Conservation (phyloP, 371 early-diverging fungal species). For the Rhizopus arrhizus region DNA sequence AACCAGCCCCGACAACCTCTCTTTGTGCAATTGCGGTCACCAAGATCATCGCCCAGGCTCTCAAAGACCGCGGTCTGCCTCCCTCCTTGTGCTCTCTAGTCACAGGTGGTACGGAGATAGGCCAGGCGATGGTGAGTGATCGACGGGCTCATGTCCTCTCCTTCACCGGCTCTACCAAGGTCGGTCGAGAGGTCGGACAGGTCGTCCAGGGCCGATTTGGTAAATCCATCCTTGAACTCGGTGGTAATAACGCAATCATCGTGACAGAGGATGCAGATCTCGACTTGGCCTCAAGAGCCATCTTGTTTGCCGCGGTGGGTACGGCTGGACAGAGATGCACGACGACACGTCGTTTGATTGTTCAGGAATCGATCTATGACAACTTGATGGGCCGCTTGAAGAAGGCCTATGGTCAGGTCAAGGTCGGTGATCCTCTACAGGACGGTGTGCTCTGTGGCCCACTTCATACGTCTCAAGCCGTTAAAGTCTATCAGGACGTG, state of each 20-base stretch:
- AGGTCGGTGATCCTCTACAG: conserved; percentile 89
- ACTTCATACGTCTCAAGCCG: conserved; percentile 86
- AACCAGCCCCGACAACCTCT: conserved; percentile 91
- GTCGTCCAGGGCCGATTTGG: conserved; percentile 90
- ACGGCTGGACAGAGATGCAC: conserved; percentile 98
- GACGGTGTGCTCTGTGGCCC: conserved; percentile 91
- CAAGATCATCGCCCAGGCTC: conserved; percentile 82
- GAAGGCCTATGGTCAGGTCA: conserved; percentile 88
- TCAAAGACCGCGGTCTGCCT: conserved; percentile 84
- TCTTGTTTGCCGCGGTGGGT: conserved; percentile 95
- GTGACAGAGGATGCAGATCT: conserved; percentile 94
- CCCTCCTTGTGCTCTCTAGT: conserved; percentile 89
- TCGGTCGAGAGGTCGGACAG: conserved; percentile 76
- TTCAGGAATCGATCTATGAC: conserved; percentile 93
- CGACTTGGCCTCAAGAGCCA: conserved; percentile 86
- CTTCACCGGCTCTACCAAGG: conserved; percentile 88
- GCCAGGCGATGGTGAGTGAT: conserved; percentile 75
- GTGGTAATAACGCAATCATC: conserved; percentile 96
- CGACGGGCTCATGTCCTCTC: conserved; percentile 79
- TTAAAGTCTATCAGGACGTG: conserved; percentile 74
- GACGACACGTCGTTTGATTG: conserved; percentile 89
- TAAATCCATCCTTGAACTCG: conserved; percentile 85
- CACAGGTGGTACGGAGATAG: conserved; percentile 88
- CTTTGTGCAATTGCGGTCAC: conserved; percentile 89
- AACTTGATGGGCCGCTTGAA: conserved; percentile 74